A percentile compares a stretch with the other conserved stretches of the same genome.
Evolutionary conservation across 805 yeast genomes (phyloP).

Genomic region (Pichia phayaonensis): DNA sequence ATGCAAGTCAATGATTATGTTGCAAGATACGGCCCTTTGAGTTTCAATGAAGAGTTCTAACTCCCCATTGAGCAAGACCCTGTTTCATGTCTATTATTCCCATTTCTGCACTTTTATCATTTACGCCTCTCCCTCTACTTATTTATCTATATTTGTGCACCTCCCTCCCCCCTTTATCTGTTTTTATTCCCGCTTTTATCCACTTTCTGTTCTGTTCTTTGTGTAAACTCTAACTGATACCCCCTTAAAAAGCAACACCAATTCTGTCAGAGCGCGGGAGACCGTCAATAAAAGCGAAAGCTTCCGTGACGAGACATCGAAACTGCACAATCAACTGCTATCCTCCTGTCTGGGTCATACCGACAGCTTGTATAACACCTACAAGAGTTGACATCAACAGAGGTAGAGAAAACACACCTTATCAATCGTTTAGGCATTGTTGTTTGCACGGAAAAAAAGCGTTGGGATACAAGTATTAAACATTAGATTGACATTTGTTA

Average conservation of each 20-base stretch:
- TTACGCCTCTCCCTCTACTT: background rate
- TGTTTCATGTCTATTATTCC: background rate
- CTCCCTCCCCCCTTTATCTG: no score
- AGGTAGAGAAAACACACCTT: background rate
- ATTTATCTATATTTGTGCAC: no score
- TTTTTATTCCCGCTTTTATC: no score
- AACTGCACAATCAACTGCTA: background rate
- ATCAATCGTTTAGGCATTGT: background rate
- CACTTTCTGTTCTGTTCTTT: background rate
- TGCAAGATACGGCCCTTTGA: constrained; percentile 36
- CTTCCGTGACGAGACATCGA: background rate
- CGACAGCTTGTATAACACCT: background rate
- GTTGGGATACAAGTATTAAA: no score
- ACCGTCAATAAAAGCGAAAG: no score
- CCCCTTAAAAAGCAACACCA: background rate
- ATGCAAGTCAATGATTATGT: constrained; percentile 21
- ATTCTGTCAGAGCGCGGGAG: background rate
- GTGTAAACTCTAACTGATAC: background rate
- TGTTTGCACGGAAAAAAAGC: background rate
- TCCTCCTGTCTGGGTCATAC: background rate
- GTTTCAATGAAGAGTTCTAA: constrained; percentile 43
- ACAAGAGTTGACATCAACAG: background rate
- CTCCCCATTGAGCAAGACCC: no score
- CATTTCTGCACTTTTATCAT: background rate
- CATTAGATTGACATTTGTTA: background rate